Evolutionary conservation across 2,329 filamentous ascomycete genomes (phyloP).

Genomic region (Penicillium rolfsii): DNA sequence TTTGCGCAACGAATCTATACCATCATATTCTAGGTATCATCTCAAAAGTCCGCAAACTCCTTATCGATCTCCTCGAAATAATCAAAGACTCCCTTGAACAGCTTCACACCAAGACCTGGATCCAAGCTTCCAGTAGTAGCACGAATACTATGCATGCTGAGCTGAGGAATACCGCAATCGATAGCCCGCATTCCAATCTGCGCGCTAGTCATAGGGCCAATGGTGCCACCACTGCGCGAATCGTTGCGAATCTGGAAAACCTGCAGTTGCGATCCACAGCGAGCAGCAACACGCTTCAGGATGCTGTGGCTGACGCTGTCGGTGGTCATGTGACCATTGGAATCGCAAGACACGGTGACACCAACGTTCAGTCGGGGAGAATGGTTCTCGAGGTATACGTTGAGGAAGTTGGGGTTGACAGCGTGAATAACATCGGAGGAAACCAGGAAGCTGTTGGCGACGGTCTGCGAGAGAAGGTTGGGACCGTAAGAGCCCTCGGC

Average conservation of each 20-base stretch:
- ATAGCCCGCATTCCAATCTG: conserved; percentile 80
- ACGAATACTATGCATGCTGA: conserved; percentile 92
- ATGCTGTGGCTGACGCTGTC: conserved; percentile 84
- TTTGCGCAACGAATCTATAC: conserved; percentile 4
- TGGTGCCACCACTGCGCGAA: conserved; percentile 83
- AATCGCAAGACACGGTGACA: conserved; percentile 76
- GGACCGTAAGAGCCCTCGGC: conserved; percentile 51
- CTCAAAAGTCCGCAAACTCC: conserved; percentile 63
- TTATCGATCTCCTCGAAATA: conserved; percentile 81
- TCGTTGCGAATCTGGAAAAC: conserved; percentile 96
- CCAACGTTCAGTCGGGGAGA: conserved; percentile 87
- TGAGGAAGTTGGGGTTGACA: conserved; percentile 90
- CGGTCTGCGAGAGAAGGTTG: conserved; percentile 74
- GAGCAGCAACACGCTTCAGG: conserved; percentile 75
- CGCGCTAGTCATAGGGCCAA: conserved; percentile 86
- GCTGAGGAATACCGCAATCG: conserved; percentile 85
- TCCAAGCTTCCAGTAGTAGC: conserved; percentile 86
- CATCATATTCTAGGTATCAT: neutral
- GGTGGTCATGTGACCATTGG: conserved; percentile 95
- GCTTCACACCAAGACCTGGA: conserved; percentile 82
- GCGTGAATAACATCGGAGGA: conserved; percentile 94
- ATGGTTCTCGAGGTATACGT: conserved; percentile 81
- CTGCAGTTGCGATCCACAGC: conserved; percentile 72
- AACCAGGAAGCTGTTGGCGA: conserved; percentile 88
- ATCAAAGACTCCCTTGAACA: conserved; percentile 89